A percentile compares a stretch with the other conserved stretches of the same genome.
Conservation (phyloP, 2,329 filamentous ascomycete genomes). For the Talaromyces sp. region DNA sequence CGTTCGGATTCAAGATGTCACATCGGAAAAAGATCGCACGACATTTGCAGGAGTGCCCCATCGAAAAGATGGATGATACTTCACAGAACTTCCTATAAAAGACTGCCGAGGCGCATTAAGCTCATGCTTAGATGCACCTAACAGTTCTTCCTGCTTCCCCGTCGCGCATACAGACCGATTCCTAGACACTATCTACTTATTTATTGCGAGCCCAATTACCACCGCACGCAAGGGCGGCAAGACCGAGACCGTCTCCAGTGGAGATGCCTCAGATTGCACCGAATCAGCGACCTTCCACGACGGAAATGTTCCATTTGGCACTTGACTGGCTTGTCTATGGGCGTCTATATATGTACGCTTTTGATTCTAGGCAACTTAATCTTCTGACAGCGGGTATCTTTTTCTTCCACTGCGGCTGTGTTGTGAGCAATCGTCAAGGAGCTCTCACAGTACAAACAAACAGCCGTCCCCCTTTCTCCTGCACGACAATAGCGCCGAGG, state of each 20-base stretch:
- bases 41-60: background rate
- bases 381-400: slow-evolving; percentile 5
- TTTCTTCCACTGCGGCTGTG: background rate
- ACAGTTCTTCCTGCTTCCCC: slow-evolving; percentile 11
- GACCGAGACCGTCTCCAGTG: slow-evolving; percentile 5
- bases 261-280: background rate
- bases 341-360: slow-evolving; percentile 5
- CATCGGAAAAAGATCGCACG: background rate
- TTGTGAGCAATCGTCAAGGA: slow-evolving; percentile 14
- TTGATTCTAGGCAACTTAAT: slow-evolving; percentile 1
- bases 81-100: slow-evolving; percentile 4
- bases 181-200: background rate
- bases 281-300: background rate
- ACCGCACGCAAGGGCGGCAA: slow-evolving; percentile 15
- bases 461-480: slow-evolving; percentile 11
- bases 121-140: slow-evolving; percentile 11
- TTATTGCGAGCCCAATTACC: background rate
- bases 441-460: background rate
- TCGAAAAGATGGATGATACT: background rate
- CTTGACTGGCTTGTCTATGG: background rate
- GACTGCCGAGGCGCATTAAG: slow-evolving; percentile 6
- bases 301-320: background rate
- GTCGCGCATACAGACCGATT: background rate
- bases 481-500: background rate
- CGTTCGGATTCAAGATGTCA: background rate